Percentiles rank a stretch among this genome's conserved stretches.
Conservation (phyloP, 2,329 filamentous ascomycete species). For the Pseudocercospora fuligena region DNA sequence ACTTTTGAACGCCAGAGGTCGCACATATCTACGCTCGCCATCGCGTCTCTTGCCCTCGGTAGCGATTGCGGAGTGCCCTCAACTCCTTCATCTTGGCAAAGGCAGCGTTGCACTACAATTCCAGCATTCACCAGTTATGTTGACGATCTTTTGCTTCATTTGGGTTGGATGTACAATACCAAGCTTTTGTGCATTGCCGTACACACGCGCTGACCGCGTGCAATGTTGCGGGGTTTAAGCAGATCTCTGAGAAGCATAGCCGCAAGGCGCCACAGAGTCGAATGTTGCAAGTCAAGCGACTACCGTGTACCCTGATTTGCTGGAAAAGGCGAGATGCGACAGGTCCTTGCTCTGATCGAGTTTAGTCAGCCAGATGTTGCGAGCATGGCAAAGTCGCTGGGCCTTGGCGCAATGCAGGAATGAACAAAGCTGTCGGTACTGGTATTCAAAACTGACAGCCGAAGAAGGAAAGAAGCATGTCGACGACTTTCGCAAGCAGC, state of each 20-base stretch:
- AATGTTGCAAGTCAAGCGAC: too few species aligned
- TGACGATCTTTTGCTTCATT: constrained; percentile 14
- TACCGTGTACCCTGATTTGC: too few species aligned
- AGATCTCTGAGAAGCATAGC: not conserved
- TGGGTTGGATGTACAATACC: constrained; percentile 13
- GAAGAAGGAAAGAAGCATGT: too few species aligned
- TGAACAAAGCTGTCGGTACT: too few species aligned
- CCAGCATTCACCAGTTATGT: not conserved
- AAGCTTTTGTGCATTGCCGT: constrained; percentile 17
- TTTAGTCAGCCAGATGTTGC: too few species aligned
- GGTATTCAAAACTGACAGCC: too few species aligned
- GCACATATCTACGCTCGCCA: not conserved
- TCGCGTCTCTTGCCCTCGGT: not conserved
- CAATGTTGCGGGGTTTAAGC: not conserved
- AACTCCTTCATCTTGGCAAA: constrained; percentile 11
- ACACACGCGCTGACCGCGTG: not conserved
- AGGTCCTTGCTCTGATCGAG: too few species aligned
- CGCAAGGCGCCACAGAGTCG: not conserved
- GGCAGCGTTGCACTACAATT: not conserved
- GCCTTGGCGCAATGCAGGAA: too few species aligned
- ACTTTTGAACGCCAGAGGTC: not conserved
- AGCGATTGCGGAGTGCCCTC: constrained; percentile 4
- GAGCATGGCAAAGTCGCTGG: too few species aligned
- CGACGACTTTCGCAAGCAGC: too few species aligned
- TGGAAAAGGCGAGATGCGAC: too few species aligned